These are phyloP conservation scores for Naganishia vishniacii DNA, from an alignment of 768 basidiomycete species.

Conservation along the genomic window DNA sequence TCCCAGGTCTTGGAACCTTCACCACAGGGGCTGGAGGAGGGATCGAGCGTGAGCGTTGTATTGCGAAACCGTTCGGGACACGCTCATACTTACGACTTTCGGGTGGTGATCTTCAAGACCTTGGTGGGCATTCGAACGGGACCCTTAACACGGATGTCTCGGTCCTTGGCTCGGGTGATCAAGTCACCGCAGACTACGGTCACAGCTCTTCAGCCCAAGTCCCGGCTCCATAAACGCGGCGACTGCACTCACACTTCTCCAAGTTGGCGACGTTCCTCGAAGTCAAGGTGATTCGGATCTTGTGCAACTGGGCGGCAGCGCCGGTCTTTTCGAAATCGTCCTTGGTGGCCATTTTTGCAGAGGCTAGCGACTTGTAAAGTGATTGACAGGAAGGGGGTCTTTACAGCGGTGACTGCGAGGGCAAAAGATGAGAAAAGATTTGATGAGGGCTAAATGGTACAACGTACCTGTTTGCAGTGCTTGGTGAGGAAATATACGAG, in stretches of 20 bases:
- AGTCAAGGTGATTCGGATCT: conserved; percentile 98
- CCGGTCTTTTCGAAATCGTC: conserved; percentile 81
- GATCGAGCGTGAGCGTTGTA: background rate
- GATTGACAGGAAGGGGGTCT: conserved; percentile 6
- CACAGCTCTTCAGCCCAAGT: background rate
- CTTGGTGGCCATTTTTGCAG: conserved; percentile 47
- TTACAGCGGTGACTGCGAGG: conserved; percentile 29
- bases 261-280: conserved; percentile 96
- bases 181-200: conserved; percentile 81
- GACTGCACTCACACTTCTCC: conserved; percentile 77
- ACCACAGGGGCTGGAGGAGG: conserved; percentile 76
- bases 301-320: conserved; percentile 90
- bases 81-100: conserved; percentile 74
- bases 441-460: background rate
- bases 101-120: conserved; percentile 96
- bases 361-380: conserved; percentile 30
- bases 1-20: conserved; percentile 99
- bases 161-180: conserved; percentile 98
- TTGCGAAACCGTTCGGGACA: no score
- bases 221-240: background rate
- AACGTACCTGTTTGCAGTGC: conserved; percentile 19
- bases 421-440: background rate
- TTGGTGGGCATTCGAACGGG: conserved; percentile 98
- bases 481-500: conserved; percentile 1
- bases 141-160: conserved; percentile 97